Evolutionary conservation across 1,139 yeast species (phyloP), one percentile per base, ranked within the genome.

Genomic region (Zygosaccharomyces sapae): DNA sequence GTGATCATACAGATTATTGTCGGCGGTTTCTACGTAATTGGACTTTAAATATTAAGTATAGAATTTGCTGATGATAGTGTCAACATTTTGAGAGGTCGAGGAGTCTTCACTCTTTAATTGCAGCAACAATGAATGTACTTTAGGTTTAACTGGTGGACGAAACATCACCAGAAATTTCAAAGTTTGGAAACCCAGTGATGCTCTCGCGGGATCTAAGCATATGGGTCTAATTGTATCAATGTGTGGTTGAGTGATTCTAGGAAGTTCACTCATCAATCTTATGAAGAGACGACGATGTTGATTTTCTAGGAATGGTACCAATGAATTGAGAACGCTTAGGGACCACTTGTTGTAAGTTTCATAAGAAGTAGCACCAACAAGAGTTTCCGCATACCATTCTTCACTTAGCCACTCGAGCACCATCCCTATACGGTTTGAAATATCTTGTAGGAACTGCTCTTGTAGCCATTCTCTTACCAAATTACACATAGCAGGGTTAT

Each of bases 351-450:
- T 67, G 63, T 87, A 87, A 6, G 63, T 66, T 7, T 52, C 60
- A 18, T 31, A 16, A 2, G 62, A 55, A 7, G 51, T 54, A n/a
- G 51, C 49, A 13, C 56, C 36, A 12, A 48, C 16, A 5, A 40
- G 52, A 39, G 35, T 53, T 45, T 85, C 95, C 40, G 81, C 76
- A 65, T 81, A 90, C 95, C 97, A 94, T 66, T 94, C 98, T 66
- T 92, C 98, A 59, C 86, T 90, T 46, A 94, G 71, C 99, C 99
- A 94, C 52, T 86, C 89, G 33, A 90, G 80, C n/a, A 87, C 80
- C 34, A 84, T 70, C 52, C 87, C 95, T 12, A 90, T 75, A 36
- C 92, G 72, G 9, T 73, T 74, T 50, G 86, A 83, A 55, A 90
- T 83, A 59, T 85, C 86, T 16, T 77, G 83, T 59, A 88, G 73